Percentiles rank a stretch among this genome's conserved stretches.
phyloP scores from a whole-genome alignment of 2,329 filamentous ascomycete genomes.

The Chaetomiaceae sp. region DNA sequence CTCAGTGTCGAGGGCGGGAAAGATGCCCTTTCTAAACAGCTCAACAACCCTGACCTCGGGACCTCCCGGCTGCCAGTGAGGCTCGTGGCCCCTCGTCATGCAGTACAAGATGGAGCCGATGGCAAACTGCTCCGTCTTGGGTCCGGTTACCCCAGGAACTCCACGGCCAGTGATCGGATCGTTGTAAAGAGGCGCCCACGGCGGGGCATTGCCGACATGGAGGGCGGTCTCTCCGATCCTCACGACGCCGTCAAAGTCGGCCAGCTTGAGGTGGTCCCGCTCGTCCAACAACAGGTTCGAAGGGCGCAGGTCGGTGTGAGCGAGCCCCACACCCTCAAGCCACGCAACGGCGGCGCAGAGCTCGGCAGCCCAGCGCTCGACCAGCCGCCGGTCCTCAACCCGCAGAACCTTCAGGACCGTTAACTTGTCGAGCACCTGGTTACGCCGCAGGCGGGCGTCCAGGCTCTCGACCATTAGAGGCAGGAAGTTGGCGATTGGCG shows the following conservation, averaged over 20 bases:
- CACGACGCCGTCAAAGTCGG: not conserved
- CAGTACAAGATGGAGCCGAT: not conserved
- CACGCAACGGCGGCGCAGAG: not conserved
- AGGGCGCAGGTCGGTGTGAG: not conserved
- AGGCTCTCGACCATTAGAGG: not conserved
- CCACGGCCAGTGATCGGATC: not conserved
- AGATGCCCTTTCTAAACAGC: not conserved
- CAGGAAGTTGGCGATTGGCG: not conserved
- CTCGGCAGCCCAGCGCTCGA: not conserved
- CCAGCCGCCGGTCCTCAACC: not conserved
- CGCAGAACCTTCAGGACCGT: not conserved
- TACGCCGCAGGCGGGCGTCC: not conserved
- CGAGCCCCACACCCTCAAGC: not conserved
- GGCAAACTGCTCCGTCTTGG: not conserved
- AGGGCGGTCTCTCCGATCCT: not conserved
- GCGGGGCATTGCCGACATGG: not conserved
- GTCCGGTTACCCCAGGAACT: not conserved
- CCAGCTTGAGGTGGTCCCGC: not conserved
- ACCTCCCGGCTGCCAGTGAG: not conserved
- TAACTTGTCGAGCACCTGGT: not conserved
- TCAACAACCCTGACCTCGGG: not conserved
- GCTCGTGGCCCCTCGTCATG: not conserved
- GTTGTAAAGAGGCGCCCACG: not conserved
- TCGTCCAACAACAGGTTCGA: not conserved
- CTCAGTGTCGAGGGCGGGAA: not conserved